Base-by-base conservation (phyloP, 2,329 filamentous ascomycete genomes). In the Microcyclosporella mali region DNA sequence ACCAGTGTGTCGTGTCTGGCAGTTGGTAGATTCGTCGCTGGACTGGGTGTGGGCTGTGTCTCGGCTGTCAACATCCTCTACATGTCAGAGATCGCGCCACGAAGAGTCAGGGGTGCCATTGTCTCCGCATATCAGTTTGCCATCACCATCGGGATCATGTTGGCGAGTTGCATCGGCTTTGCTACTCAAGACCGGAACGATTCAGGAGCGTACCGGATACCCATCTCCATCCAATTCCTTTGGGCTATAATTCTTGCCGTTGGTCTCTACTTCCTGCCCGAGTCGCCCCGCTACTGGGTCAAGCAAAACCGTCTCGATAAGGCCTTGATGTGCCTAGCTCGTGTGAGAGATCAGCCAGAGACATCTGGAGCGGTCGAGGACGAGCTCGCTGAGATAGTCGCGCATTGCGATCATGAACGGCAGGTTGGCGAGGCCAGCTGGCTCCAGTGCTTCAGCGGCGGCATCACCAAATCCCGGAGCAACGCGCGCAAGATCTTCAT, bases 401-500 rank as follows among this genome's bases (percentile, higher is more conserved):
- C 88, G 69, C 94, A 94, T 73, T 80, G 88, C 68, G 85, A 86
- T 67, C 88, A 89, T 61, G 88, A 95, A 72, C 72, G 82, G 57
- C 61, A 78, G 38, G 70, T 82, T 37, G 80, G 84, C 40, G 81
- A 75, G 55, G 73, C 73, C 52, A 54, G 41, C 33, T 62, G 59
- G 59, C 32, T 51, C 7, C 75, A 75, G 59, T 80, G 78, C 67
- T 81, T 82, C 68, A 63, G 61, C 12, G 78, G 78, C 33, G 71
- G 70, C 37, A 61, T 77, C 46, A 70, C 64, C 58, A 66, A 70
- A 41, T 68, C 74, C 16, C 73, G 71, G 61, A 73, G 70, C 44
- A 73, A 73, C 48, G 52, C 68, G n/a, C 69, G 70, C 37, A 70
- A 71, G 37, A 61, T 70, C 30, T 57, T 71, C 43, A 66, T 74